Conservation (phyloP, 176 grass and related monocot species). For the Eleusine coracana region DNA sequence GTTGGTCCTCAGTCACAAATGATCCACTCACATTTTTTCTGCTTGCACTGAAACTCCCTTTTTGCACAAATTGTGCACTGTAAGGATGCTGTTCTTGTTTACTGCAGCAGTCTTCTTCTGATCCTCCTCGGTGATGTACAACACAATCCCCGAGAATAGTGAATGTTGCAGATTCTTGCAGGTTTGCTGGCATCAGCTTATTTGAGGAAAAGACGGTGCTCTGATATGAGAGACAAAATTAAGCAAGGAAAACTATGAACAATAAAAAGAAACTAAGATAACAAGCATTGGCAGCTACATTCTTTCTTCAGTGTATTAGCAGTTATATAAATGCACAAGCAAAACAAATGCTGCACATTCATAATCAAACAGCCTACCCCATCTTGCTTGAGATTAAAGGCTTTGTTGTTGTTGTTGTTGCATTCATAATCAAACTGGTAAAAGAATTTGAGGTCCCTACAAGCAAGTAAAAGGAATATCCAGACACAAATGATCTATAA, state of each 20-base stretch:
- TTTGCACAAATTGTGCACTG: conserved; percentile 19
- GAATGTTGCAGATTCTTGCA: conserved; percentile 61
- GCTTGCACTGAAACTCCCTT: conserved; percentile 32
- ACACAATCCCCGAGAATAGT: conserved; percentile 65
- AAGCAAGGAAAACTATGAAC: conserved; percentile 34
- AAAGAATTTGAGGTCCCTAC: no score
- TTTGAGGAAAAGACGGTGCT: conserved; percentile 54
- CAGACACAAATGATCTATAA: no score
- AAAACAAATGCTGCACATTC: no score
- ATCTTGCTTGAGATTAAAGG: no score
- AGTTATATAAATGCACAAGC: no score
- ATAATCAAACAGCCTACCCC: no score
- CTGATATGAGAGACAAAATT: conserved; percentile 54
- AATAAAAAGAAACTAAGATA: conserved; percentile 7
- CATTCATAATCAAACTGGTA: no score
- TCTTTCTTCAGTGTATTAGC: no score
- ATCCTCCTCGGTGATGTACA: conserved; percentile 34
- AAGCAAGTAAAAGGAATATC: no score
- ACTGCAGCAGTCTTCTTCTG: conserved; percentile 39
- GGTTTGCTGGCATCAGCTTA: conserved; percentile 59
- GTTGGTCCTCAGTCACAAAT: conserved; percentile 31
- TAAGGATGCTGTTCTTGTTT: conserved; percentile 32
- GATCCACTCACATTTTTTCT: conserved; percentile 33
- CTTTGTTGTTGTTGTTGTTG: no score
- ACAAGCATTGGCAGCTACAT: conserved; percentile 1